These are phyloP conservation scores for Fusarium sp. DNA, from an alignment of 2,329 filamentous ascomycete genomes.

Conservation along the genomic window DNA sequence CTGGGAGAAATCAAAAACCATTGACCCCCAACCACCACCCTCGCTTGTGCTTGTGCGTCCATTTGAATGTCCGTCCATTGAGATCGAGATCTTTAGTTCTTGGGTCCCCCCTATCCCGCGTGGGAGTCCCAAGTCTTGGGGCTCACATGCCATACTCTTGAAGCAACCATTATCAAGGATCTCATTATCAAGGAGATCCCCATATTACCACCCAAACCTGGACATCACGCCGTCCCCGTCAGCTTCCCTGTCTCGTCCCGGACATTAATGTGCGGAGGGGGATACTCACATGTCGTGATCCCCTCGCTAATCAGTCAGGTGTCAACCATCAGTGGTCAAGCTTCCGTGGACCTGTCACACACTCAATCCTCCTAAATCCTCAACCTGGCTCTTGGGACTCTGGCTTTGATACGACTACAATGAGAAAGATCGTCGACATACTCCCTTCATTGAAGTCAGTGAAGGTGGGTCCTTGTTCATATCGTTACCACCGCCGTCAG, in stretches of 20 bases:
- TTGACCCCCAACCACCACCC: slow-evolving; percentile 34
- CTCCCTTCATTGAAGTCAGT: neutral
- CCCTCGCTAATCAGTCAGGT: neutral
- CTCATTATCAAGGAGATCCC: neutral
- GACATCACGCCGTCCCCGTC: neutral
- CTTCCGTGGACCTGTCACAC: neutral
- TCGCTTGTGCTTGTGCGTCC: slow-evolving; percentile 26
- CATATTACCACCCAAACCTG: slow-evolving; percentile 5
- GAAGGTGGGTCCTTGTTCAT: neutral
- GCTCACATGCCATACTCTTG: neutral
- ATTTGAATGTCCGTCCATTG: slow-evolving; percentile 12
- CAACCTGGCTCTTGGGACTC: neutral
- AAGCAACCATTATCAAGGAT: neutral
- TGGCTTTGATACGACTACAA: neutral
- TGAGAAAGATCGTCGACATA: neutral
- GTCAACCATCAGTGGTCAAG: neutral
- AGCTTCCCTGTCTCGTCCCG: neutral
- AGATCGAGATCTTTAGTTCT: slow-evolving; percentile 18
- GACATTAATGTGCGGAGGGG: slow-evolving; percentile 26
- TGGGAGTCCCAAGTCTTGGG: neutral
- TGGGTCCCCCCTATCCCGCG: neutral
- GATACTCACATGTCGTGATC: neutral
- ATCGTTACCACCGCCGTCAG: neutral
- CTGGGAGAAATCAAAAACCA: slow-evolving; percentile 40
- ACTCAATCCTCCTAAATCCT: neutral